Evolutionary conservation across 2,329 filamentous ascomycete genomes (phyloP), one percentile per base, ranked within the genome.

Genomic region (Botryosphaeria dothidea): DNA sequence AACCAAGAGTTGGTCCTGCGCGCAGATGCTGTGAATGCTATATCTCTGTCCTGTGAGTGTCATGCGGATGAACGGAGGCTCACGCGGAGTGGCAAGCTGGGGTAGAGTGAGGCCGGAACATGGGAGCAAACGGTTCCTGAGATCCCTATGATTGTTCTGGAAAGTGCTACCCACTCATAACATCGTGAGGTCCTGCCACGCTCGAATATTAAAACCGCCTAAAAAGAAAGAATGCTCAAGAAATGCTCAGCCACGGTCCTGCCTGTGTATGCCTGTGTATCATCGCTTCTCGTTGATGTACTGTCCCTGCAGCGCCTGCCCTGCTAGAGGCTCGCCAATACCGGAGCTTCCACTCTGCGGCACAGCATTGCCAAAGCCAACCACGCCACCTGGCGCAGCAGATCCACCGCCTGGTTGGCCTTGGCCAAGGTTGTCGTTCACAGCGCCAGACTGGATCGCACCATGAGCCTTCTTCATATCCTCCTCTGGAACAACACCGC

Each of bases 401-500:
- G 54, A 61, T 21, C 62, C 62, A 21, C 69, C 70, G 38, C 69
- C 64, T 1, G 71, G 71, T 57, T 74, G 68, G 8, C 70, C 70
- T 11, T 71, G 68, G 21, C 74, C 71, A 21, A 71, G 49, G 51
- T 69, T 74, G 9, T 68, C 74, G 67, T 77, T 79, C 27, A 58
- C 70, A 9, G 66, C 70, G 9, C 71, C 73, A 6, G 56, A 19
- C n/a, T 46, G 38, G 11, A 46, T 46, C 23, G 38, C 41, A 6
- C 56, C 56, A 25, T 31, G 21, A 25, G 71, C 68, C 4, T 70
- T 71, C 66, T 78, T 72, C 41, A 78, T 52, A 46, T 82, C 80
- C 15, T 72, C 70, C 3, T 79, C 75, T 1, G 78, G 73, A 9
- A 83, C 67, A 1, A 73, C 71, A 7, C 81, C 81, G 6, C 82